Percentiles rank a stretch among this genome's conserved stretches.
Conservation (phyloP, 2,329 filamentous ascomycete species). For the Sphaerostilbella broomeana region DNA sequence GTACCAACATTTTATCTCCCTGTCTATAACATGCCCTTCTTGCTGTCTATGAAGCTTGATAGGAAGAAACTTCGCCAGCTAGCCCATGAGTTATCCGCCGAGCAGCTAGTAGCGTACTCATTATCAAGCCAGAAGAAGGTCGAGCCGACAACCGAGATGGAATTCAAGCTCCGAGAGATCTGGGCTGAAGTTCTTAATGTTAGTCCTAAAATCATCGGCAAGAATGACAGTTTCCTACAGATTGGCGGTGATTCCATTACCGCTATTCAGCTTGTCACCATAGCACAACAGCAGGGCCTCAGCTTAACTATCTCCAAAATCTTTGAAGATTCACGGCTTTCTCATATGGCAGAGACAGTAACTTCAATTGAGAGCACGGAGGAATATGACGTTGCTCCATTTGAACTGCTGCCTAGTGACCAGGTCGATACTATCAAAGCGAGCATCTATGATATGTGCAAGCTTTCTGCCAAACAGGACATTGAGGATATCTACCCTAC, state of each 20-base stretch:
- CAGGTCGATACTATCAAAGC: neutral
- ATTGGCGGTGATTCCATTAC: slow-evolving; percentile 37
- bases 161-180: slow-evolving; percentile 15
- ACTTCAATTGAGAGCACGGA: neutral
- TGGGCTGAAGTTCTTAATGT: slow-evolving; percentile 27
- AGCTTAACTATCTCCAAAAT: slow-evolving; percentile 4
- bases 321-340: slow-evolving; percentile 8
- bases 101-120: slow-evolving; percentile 5
- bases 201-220: slow-evolving; percentile 21
- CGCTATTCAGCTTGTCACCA: slow-evolving; percentile 37
- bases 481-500: slow-evolving; percentile 12
- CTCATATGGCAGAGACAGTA: neutral
- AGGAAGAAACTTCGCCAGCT: slow-evolving; percentile 8
- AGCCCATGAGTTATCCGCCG: slow-evolving; percentile 1
- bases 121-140: neutral
- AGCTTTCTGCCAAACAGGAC: slow-evolving; percentile 3
- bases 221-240: slow-evolving; percentile 15
- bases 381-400: neutral
- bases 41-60: slow-evolving; percentile 14
- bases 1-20: slow-evolving; percentile 16
- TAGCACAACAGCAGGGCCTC: slow-evolving; percentile 23
- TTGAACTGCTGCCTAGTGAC: neutral
- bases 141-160: slow-evolving; percentile 14
- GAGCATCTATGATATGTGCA: slow-evolving; percentile 1
- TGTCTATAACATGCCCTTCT: slow-evolving; percentile 14